Evolutionary conservation across 208 protist genomes (phyloP), one percentile per base, ranked within the genome.

Genomic region (Trypanosoma brucei): DNA sequence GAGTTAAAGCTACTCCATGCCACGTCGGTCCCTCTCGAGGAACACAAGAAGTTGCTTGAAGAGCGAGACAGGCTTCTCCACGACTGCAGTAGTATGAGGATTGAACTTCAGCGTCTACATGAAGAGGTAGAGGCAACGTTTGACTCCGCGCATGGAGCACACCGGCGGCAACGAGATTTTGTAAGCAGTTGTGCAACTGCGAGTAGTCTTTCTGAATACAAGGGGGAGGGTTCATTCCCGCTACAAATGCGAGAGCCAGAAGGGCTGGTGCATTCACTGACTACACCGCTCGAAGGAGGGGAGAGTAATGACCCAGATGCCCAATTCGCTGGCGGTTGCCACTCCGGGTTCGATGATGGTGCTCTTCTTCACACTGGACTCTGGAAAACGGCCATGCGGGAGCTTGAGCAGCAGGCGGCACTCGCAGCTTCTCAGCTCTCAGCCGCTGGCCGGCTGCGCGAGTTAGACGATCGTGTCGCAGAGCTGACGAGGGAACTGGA

Each of bases 371-470:
- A 77, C 49, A 46, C 1, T 3, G 63, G 55, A 11, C 58, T 79
- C 0, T 83, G 77, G 77, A 62, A 55, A 11, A 59, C 52, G 34
- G 74, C 69, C 1, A 55, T 80, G 37, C 59, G 63, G 11, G 78
- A 84, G 56, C 46, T 84, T 13, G 78, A 84, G 65, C 74, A 73
- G 50, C 72, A 78, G 58, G 78, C 74, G 6, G 58, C 55, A 40
- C 50, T 78, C 58, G 77, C 77, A 1, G 73, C 72, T 13, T 52
- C 58, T 13, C 71, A 75, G 33, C 11, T 72, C 11, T 70, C 62
- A 35, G 62, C 65, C 31, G 59, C 62, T 3, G 70, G 59, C 13
- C 50, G 44, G 3, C 59, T 82, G n/a, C 58, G 52, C 22, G 76
- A 71, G 52, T 65, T 59, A 42, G 59, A 75, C 34, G 34, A 13